Base-by-base conservation (phyloP, 2,329 filamentous ascomycete species). In the Remersonia thermophila region DNA sequence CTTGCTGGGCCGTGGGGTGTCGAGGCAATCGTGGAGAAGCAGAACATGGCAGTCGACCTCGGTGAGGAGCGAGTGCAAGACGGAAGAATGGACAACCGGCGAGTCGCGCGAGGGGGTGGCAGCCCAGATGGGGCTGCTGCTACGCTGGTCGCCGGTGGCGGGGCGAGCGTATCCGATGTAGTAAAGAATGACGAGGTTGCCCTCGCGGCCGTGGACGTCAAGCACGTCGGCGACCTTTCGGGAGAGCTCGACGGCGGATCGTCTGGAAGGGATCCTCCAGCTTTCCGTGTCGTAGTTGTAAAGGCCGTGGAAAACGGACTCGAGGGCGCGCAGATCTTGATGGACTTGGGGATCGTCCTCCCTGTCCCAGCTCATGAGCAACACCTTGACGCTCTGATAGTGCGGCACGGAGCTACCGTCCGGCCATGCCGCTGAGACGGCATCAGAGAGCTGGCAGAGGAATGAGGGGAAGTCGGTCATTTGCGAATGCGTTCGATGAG, bases 11-110 rank as follows among this genome's bases (percentile, higher is more conserved):
- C 5, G 5, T 9, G 20, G 20, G 9, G 20, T 9, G 3, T 67
- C 59, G 23, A 53, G 54, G 27, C 61, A 51, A 31, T 62, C 58
- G 39, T 69, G 65, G 25, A 57, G 49, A 32, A 59, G 51, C 25
- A 55, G 39, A 23, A 47, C 42, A 36, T 57, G 55, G 27, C 49
- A 48, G 28, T 44, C 41, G 26, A 42, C 34, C 3, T 44, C 39
- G 5, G 27, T 33, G 12, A 47, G 37, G 7, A 40, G 38, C 7
- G 40, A 36, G 15, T 45, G 42, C 2, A 47, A 14, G n/a, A 42
- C 28, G 4, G 42, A 42, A 3, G 43, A 42, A n/a, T 40, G 38
- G 11, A 47, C 27, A 1, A 36, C 38, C 10, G 43, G 42, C 4
- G 43, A 40, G 28, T 39, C 31, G 13, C 35, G 33, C 3, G 12